phyloP scores from a whole-genome alignment of 257 asterid species.

The Forsythia viridissima region DNA sequence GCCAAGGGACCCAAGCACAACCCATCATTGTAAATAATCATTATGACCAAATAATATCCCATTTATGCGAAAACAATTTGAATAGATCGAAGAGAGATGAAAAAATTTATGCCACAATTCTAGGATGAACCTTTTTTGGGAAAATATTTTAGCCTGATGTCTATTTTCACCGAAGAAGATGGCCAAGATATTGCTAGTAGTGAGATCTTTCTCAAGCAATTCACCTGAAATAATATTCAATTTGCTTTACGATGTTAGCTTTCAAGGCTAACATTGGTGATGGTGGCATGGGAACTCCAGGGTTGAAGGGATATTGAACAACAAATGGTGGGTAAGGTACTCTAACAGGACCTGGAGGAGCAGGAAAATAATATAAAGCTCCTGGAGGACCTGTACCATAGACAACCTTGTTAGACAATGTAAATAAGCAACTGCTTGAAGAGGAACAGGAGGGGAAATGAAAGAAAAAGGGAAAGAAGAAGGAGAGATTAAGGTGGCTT shows the following conservation, averaged over 20 bases:
- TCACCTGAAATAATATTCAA: slow-evolving; percentile 97
- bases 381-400: slow-evolving; percentile 72
- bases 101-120: not conserved
- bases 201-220: slow-evolving; percentile 10
- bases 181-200: slow-evolving; percentile 15
- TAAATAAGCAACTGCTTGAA: slow-evolving; percentile 5
- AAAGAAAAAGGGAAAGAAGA: slow-evolving; percentile 6
- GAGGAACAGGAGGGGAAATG: slow-evolving; percentile 11
- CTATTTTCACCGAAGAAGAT: slow-evolving; percentile 15
- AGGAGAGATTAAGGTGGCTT: not conserved
- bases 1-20: slow-evolving; percentile 1
- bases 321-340: slow-evolving; percentile 62
- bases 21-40: slow-evolving; percentile 7
- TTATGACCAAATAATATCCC: not conserved
- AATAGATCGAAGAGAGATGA: not conserved
- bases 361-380: slow-evolving; percentile 53
- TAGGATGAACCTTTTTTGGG: not conserved
- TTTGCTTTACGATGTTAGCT: slow-evolving; percentile 66
- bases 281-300: slow-evolving; percentile 58
- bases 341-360: slow-evolving; percentile 64
- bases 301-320: slow-evolving; percentile 54
- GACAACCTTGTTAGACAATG: slow-evolving; percentile 18
- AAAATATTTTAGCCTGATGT: slow-evolving; percentile 4
- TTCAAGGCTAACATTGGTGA: slow-evolving; percentile 50
- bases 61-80: slow-evolving; percentile 2